Evolutionary conservation across 345 rosid species (phyloP).

Genomic region (Eucalyptus cloeziana): DNA sequence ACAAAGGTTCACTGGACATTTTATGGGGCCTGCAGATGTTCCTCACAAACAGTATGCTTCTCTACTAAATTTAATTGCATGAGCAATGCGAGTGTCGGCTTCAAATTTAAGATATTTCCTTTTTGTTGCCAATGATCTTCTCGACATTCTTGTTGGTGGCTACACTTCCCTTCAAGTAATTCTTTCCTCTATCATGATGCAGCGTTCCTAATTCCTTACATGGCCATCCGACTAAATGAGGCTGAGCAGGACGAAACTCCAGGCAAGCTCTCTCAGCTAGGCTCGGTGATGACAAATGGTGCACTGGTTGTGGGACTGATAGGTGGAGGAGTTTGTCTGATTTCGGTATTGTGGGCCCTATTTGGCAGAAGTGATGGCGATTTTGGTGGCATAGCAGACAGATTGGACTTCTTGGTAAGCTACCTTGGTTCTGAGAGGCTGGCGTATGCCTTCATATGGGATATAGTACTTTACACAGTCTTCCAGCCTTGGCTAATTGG

Average conservation of each 20-base stretch:
- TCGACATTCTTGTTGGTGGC: neutral
- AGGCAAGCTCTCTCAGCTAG: constrained; percentile 43
- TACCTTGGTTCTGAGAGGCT: constrained; percentile 84
- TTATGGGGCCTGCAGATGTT: constrained; percentile 94
- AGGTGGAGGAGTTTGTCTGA: constrained; percentile 64
- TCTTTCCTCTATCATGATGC: neutral
- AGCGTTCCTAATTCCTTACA: constrained; percentile 90
- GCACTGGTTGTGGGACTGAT: constrained; percentile 60
- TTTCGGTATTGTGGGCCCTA: constrained; percentile 63
- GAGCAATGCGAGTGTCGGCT: neutral
- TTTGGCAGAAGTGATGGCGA: constrained; percentile 56
- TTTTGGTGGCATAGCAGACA: constrained; percentile 49
- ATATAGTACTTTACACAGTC: constrained; percentile 60
- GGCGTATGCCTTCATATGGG: constrained; percentile 91
- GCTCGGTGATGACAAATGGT: constrained; percentile 55
- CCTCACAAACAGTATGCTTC: constrained; percentile 73
- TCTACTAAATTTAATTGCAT: neutral
- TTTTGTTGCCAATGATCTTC: neutral
- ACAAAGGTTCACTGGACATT: constrained; percentile 59
- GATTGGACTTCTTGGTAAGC: constrained; percentile 52
- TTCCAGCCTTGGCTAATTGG: constrained; percentile 98
- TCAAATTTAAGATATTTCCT: neutral
- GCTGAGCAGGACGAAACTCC: constrained; percentile 19
- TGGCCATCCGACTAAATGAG: constrained; percentile 75
- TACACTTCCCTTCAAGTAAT: neutral